phyloP scores from a whole-genome alignment of 208 protist species.

The Leishmania mexicana region DNA sequence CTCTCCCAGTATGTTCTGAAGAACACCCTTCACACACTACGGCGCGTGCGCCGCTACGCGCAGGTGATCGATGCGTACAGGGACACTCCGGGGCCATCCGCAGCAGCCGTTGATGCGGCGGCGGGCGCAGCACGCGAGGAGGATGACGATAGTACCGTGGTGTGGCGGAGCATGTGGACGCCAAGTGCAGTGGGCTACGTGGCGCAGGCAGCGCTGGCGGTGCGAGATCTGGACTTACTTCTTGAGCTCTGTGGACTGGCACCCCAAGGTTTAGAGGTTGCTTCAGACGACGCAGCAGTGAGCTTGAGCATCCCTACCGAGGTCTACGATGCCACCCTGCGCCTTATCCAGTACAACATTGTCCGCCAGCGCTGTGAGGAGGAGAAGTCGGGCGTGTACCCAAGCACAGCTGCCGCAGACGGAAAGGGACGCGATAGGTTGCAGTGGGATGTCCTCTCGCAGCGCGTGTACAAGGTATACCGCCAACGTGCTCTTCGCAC shows the following conservation, averaged over 20 bases:
- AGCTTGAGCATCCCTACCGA: slow-evolving; percentile 28
- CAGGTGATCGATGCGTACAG: slow-evolving; percentile 45
- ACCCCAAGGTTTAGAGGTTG: background rate
- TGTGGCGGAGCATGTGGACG: slow-evolving; percentile 46
- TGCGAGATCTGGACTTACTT: slow-evolving; percentile 44
- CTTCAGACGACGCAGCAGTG: background rate
- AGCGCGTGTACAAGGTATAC: slow-evolving; percentile 27
- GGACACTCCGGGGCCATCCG: background rate
- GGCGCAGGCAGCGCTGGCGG: slow-evolving; percentile 63
- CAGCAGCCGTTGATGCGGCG: background rate
- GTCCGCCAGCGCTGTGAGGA: slow-evolving; percentile 9
- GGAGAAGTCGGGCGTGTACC: background rate
- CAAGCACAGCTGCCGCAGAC: background rate
- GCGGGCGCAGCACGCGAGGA: background rate
- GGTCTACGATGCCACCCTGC: slow-evolving; percentile 60
- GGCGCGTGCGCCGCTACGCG: slow-evolving; percentile 46
- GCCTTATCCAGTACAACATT: slow-evolving; percentile 48
- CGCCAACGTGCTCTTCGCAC: slow-evolving; percentile 12
- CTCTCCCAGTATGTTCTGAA: slow-evolving; percentile 44
- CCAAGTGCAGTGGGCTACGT: slow-evolving; percentile 42
- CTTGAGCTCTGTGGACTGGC: slow-evolving; percentile 28
- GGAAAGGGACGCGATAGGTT: background rate
- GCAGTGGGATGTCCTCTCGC: slow-evolving; percentile 26
- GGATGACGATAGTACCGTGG: slow-evolving; percentile 8
- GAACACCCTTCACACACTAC: slow-evolving; percentile 52